phyloP scores from a whole-genome alignment of 305 asterid genomes.

The Fraxinus ornus region DNA sequence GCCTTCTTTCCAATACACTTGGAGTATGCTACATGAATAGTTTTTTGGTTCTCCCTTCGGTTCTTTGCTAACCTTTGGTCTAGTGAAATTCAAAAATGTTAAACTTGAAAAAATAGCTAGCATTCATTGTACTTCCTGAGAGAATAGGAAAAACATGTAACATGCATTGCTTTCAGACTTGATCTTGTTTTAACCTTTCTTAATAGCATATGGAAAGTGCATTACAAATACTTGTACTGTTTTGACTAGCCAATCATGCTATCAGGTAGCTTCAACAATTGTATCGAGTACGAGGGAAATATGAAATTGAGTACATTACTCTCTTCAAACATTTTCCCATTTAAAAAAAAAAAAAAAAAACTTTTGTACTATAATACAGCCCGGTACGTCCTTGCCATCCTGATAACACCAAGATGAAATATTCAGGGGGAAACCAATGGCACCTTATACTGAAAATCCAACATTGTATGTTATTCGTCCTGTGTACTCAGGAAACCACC shows the following conservation, averaged over 20 bases:
- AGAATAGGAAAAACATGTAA: background rate
- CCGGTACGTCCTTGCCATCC: constrained; percentile 10
- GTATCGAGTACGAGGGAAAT: background rate
- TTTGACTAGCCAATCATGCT: background rate
- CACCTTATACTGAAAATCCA: background rate
- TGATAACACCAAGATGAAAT: constrained; percentile 27
- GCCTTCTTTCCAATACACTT: background rate
- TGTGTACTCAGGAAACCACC: constrained; percentile 85
- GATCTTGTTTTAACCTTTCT: background rate
- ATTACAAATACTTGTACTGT: background rate
- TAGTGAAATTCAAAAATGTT: background rate
- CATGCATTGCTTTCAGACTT: background rate
- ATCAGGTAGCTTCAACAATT: background rate
- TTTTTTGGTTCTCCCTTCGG: background rate
- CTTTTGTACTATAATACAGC: background rate
- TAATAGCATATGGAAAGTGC: background rate
- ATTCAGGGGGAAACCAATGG: constrained; percentile 1
- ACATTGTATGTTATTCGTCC: constrained; percentile 42
- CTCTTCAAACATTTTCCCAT: background rate
- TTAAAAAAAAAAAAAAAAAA: background rate
- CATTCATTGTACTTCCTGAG: background rate
- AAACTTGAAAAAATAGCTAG: background rate
- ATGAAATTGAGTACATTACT: constrained; percentile 1
- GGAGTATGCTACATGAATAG: background rate
- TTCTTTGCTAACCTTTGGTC: background rate